phyloP scores from a whole-genome alignment of 306 rosid genomes.

The Parietaria judaica region DNA sequence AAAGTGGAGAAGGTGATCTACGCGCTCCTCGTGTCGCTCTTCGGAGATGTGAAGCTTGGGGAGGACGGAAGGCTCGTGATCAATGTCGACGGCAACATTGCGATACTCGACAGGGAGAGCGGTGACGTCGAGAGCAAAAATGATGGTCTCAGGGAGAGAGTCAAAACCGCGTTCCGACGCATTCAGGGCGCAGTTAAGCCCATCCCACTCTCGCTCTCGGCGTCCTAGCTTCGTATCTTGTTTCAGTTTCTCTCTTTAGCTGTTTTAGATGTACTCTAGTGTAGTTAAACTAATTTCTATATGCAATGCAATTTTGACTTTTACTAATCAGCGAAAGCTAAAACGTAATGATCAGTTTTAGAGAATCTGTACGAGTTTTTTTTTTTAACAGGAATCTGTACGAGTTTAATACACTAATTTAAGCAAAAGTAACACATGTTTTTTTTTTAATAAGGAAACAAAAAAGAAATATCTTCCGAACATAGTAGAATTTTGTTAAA shows the following conservation, averaged over 20 bases:
- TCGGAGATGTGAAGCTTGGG: constrained; percentile 73
- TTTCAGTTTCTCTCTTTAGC: neutral
- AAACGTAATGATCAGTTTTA: no score
- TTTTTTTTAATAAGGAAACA: no score
- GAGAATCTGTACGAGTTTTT: no score
- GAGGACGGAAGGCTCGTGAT: constrained; percentile 76
- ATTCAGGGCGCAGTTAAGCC: constrained; percentile 75
- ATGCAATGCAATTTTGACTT: no score
- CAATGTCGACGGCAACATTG: constrained; percentile 69
- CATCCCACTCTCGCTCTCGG: constrained; percentile 60
- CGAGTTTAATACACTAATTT: no score
- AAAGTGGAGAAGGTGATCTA: constrained; percentile 63
- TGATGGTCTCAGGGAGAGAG: constrained; percentile 86
- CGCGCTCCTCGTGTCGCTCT: constrained; percentile 74
- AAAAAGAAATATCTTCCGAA: no score
- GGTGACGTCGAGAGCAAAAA: constrained; percentile 83
- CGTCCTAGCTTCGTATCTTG: constrained; percentile 23
- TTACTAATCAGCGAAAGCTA: no score
- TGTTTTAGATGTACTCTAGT: neutral
- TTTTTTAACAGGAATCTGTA: no score
- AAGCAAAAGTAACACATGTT: no score
- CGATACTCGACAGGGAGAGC: constrained; percentile 65
- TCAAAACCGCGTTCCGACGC: constrained; percentile 57
- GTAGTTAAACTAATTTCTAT: neutral
- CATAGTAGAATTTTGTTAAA: no score